These are phyloP conservation scores for Backusella luteola DNA, from an alignment of 192 early-diverging fungal genomes.

Conservation along the genomic window DNA sequence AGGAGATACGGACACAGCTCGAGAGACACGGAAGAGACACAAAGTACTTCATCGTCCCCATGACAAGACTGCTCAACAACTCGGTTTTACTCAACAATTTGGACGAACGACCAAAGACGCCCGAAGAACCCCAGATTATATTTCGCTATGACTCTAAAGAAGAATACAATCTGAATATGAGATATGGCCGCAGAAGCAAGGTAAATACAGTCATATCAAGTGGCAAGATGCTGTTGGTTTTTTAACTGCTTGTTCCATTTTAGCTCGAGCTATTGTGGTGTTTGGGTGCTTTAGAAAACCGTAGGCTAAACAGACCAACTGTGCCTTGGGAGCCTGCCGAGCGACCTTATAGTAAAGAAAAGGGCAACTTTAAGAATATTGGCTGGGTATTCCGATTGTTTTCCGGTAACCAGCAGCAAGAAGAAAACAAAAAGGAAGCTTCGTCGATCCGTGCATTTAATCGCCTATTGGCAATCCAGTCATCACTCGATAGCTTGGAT, in stretches of 20 bases:
- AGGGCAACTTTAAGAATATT: constrained; percentile 51
- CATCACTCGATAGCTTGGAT: constrained; percentile 56
- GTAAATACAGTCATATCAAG: constrained; percentile 28
- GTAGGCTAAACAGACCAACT: constrained; percentile 42
- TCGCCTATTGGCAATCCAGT: constrained; percentile 60
- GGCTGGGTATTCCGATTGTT: constrained; percentile 65
- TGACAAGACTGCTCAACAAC: constrained; percentile 60
- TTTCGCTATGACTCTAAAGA: constrained; percentile 56
- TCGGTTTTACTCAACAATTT: constrained; percentile 46
- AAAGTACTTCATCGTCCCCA: constrained; percentile 63
- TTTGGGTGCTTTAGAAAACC: constrained; percentile 52
- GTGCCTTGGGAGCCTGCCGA: constrained; percentile 59
- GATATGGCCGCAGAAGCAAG: constrained; percentile 65
- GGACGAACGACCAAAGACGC: constrained; percentile 53
- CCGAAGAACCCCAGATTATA: constrained; percentile 63
- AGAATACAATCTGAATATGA: constrained; percentile 57
- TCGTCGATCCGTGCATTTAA: constrained; percentile 58
- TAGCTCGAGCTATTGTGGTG: constrained; percentile 59
- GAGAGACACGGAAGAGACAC: constrained; percentile 42
- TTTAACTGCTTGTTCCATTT: neutral
- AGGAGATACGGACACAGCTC: constrained; percentile 52
- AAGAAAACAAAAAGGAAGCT: constrained; percentile 56
- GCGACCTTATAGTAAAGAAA: constrained; percentile 40
- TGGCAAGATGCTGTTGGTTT: neutral
- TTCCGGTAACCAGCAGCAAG: constrained; percentile 57